Evolutionary conservation across 345 rosid genomes (phyloP).

Genomic region (Draba incana): DNA sequence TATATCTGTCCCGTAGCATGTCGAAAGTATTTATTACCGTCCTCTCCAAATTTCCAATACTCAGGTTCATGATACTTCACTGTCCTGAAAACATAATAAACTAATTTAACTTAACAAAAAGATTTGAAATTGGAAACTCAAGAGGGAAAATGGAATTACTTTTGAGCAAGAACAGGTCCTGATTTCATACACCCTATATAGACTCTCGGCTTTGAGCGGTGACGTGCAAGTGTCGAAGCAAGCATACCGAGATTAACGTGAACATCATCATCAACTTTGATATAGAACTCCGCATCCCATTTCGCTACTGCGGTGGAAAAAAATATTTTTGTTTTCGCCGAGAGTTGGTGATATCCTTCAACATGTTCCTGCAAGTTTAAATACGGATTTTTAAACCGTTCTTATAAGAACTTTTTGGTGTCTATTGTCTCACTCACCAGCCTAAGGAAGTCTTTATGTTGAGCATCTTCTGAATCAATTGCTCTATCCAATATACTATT

Average conservation of each 20-base stretch:
- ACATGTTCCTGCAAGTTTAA: slow-evolving; percentile 70
- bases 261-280: slow-evolving; percentile 99
- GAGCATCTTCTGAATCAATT: slow-evolving; percentile 93
- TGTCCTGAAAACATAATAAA: slow-evolving; percentile 48
- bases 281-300: slow-evolving; percentile 95
- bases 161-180: slow-evolving; percentile 93
- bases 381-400: not conserved
- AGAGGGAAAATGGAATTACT: slow-evolving; percentile 49
- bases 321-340: slow-evolving; percentile 94
- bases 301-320: slow-evolving; percentile 88
- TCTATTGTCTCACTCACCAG: slow-evolving; percentile 69
- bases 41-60: slow-evolving; percentile 98
- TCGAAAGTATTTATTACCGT: slow-evolving; percentile 91
- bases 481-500: slow-evolving; percentile 95
- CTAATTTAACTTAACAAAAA: not conserved
- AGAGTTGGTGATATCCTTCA: slow-evolving; percentile 97
- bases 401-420: not conserved
- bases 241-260: slow-evolving; percentile 96
- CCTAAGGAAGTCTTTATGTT: slow-evolving; percentile 95
- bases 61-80: slow-evolving; percentile 99
- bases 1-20: slow-evolving; percentile 99
- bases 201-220: slow-evolving; percentile 89
- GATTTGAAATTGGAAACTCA: not conserved
- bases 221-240: slow-evolving; percentile 85
- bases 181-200: slow-evolving; percentile 99